Percentiles rank a stretch among this genome's conserved stretches.
Evolutionary conservation across 805 yeast genomes (phyloP).

Genomic region (Lipomyces starkeyi): DNA sequence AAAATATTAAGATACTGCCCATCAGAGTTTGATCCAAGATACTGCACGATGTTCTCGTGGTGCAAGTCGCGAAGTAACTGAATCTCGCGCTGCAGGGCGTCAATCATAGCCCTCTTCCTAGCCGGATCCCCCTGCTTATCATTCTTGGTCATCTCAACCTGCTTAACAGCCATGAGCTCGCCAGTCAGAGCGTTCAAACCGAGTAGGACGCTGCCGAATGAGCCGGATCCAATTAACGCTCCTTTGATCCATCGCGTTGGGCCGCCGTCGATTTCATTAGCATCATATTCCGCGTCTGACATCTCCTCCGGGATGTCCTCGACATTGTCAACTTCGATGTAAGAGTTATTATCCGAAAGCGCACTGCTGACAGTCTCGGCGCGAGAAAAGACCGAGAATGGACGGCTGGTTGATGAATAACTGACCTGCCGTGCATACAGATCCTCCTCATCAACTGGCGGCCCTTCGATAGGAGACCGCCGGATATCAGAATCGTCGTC

Average conservation of each 20-base stretch:
- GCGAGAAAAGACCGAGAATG: slow-evolving; percentile 23
- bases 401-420: slow-evolving; percentile 10
- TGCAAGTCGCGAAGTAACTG: slow-evolving; percentile 73
- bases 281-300: slow-evolving; percentile 39
- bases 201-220: slow-evolving; percentile 90
- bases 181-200: slow-evolving; percentile 94
- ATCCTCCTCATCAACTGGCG: slow-evolving; percentile 17
- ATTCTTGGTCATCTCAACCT: slow-evolving; percentile 64
- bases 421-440: slow-evolving; percentile 9
- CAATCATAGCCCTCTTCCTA: slow-evolving; percentile 64
- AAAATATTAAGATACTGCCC: slow-evolving; percentile 77
- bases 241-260: slow-evolving; percentile 93
- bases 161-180: slow-evolving; percentile 96
- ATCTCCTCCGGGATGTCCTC: slow-evolving; percentile 35
- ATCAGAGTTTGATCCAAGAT: slow-evolving; percentile 85
- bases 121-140: slow-evolving; percentile 41
- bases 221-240: slow-evolving; percentile 90
- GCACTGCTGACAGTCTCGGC: slow-evolving; percentile 24
- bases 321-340: slow-evolving; percentile 34
- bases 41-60: slow-evolving; percentile 92
- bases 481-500: slow-evolving; percentile 4
- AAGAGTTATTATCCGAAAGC: slow-evolving; percentile 35
- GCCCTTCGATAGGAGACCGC: background rate
- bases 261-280: slow-evolving; percentile 53
- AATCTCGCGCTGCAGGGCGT: slow-evolving; percentile 81